Evolutionary conservation across 371 early-diverging fungal genomes (phyloP), one percentile per base, ranked within the genome.

Genomic region (Rhizopus arrhizus): DNA sequence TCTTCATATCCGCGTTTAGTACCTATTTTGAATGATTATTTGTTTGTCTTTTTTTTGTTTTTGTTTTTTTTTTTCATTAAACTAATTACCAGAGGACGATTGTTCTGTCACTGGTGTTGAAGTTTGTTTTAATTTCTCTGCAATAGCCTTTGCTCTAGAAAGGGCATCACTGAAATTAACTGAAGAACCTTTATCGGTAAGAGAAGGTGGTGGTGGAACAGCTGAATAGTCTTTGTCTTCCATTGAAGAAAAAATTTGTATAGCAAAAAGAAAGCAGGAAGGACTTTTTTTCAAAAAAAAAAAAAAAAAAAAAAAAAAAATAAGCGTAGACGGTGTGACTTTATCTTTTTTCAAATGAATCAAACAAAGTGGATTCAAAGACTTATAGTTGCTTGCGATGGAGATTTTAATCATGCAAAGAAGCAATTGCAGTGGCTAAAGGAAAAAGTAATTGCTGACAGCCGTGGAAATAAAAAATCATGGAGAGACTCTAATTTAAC

Each of bases 81-180:
- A 22, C 22, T 22, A 22, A 43, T 43, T 36, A 43, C 43, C 43
- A 43, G 43, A 9, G 40, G 69, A 45, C 53, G 55, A 40, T 61
- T 52, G 55, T 65, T 64, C 49, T 65, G 38, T 29, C 8, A 13
- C 32, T 22, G 66, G 55, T 29, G 68, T 22, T 22, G 22, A 22
- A 22, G 22, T 59, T 50, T 75, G 75, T 42, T 81, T 82, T n/a
- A 91, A 76, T 66, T 87, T 87, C 38, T 91, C 92, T 36, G 95
- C 95, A 56, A 93, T 88, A 12, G 91, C 93, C 69, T 88, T 89
- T 28, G 91, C 95, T 70, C 88, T 89, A 40, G 90, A 89, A 40
- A 94, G 62, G 0, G 92, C 93, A 56, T 82, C 85, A 32, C 79
- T 78, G 59, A 90, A 89, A 62, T 88, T 82, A 34, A 83, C 76